Evolutionary conservation across 176 grass and related monocot genomes (phyloP).

Genomic region (Eleusine indica): DNA sequence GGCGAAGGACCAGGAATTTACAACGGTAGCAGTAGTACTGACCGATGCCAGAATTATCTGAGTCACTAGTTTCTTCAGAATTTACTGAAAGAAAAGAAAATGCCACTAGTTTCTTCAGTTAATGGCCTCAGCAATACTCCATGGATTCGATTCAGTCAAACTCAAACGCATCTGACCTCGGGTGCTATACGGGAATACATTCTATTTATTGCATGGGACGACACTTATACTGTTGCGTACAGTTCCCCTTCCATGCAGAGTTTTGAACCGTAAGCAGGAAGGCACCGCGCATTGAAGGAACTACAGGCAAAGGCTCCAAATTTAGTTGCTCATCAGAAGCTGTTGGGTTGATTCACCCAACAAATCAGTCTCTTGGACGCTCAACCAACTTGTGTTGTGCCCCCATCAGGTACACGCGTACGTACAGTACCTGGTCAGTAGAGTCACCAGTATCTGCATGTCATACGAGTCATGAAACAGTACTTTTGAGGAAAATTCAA

Average conservation of each 20-base stretch:
- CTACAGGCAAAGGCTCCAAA: neutral
- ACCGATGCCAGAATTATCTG: neutral
- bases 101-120: neutral
- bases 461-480: neutral
- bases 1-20: neutral
- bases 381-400: neutral
- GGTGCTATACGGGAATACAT: constrained; percentile 11
- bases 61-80: neutral
- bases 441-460: neutral
- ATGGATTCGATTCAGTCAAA: neutral
- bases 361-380: constrained; percentile 19
- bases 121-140: neutral
- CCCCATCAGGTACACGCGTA: too few species aligned
- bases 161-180: neutral
- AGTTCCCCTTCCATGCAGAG: neutral
- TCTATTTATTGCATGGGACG: constrained; percentile 10
- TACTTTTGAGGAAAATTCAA: neutral
- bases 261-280: neutral
- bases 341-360: neutral
- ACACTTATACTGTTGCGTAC: constrained; percentile 5
- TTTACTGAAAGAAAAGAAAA: neutral
- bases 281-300: constrained; percentile 20
- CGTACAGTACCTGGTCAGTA: neutral
- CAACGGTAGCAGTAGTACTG: neutral
- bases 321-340: constrained; percentile 5